These are phyloP conservation scores for Eucalyptus polybractea DNA, from an alignment of 345 rosid species.

Conservation along the genomic window DNA sequence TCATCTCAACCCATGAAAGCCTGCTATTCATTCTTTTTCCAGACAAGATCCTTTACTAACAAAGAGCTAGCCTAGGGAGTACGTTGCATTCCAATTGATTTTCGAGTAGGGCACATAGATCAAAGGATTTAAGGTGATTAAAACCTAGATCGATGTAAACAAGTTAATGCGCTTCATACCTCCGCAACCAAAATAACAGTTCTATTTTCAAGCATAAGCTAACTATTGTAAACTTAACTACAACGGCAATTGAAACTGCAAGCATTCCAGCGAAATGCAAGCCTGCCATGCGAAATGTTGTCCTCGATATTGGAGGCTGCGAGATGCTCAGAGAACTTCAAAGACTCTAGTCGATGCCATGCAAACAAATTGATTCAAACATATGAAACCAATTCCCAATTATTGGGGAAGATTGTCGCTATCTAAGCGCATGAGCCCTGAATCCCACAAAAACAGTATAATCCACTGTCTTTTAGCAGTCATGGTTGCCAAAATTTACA, in stretches of 20 bases:
- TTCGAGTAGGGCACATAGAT: not conserved
- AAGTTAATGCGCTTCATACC: not conserved
- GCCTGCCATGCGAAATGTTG: not conserved
- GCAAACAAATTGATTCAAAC: not conserved
- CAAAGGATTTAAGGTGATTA: not conserved
- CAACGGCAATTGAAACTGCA: not conserved
- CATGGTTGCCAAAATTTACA: not conserved
- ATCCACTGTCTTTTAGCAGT: not conserved
- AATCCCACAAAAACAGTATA: not conserved
- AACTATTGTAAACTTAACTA: not conserved
- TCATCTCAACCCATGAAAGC: not conserved
- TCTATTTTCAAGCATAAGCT: not conserved
- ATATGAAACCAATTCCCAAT: not conserved
- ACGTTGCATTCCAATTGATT: not conserved
- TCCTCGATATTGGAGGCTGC: not conserved
- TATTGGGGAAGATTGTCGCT: not conserved
- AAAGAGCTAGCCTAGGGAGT: not conserved
- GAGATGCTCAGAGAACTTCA: not conserved
- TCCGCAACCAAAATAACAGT: not conserved
- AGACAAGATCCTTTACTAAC: not conserved
- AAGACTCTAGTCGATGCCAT: not conserved
- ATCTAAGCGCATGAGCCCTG: not conserved
- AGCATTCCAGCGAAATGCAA: not conserved
- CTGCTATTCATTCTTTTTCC: not conserved
- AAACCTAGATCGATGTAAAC: not conserved